Percentiles rank a stretch among this genome's conserved stretches.
Evolutionary conservation across 495 filamentous ascomycete species (phyloP).

Genomic region (Penicillium riverlandense): DNA sequence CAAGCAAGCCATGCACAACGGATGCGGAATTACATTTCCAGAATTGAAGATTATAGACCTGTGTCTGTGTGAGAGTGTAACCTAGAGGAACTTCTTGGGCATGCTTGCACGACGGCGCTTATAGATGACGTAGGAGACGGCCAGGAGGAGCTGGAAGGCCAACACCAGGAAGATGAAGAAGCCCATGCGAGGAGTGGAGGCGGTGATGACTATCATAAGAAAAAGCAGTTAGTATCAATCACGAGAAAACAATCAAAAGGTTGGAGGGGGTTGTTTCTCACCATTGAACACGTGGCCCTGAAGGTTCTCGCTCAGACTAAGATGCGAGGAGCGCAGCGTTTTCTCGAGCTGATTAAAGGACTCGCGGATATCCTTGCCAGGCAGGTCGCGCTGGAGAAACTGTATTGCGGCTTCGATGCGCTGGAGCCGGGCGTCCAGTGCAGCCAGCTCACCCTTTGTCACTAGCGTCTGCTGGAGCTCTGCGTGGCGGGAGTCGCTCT

Average conservation of each 20-base stretch:
- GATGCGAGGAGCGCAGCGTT: conserved; percentile 65
- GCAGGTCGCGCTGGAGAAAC: conserved; percentile 56
- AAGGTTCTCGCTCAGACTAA: conserved; percentile 50
- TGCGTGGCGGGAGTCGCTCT: conserved; percentile 52
- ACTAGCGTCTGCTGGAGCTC: conserved; percentile 43
- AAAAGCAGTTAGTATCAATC: not conserved
- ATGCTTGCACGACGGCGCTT: conserved; percentile 66
- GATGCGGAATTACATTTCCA: too few relatives aligned
- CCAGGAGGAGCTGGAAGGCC: conserved; percentile 65
- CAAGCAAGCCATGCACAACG: too few relatives aligned
- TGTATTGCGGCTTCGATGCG: conserved; percentile 50
- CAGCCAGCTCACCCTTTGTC: conserved; percentile 46
- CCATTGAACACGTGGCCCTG: conserved; percentile 27
- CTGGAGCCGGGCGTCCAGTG: conserved; percentile 45
- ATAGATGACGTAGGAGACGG: conserved; percentile 66
- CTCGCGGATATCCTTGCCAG: conserved; percentile 64
- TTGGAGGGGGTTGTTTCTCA: conserved; percentile 15
- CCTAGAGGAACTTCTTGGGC: conserved; percentile 90
- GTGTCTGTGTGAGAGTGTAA: too few relatives aligned
- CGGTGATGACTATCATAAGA: conserved; percentile 44
- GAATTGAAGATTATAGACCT: too few relatives aligned
- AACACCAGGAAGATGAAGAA: conserved; percentile 70
- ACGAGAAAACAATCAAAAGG: not conserved
- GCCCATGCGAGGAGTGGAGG: conserved; percentile 58
- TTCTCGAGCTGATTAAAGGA: conserved; percentile 65